Evolutionary conservation across 176 grass and related monocot species (phyloP), one percentile per base, ranked within the genome.

Genomic region (Saccharum officinarum): DNA sequence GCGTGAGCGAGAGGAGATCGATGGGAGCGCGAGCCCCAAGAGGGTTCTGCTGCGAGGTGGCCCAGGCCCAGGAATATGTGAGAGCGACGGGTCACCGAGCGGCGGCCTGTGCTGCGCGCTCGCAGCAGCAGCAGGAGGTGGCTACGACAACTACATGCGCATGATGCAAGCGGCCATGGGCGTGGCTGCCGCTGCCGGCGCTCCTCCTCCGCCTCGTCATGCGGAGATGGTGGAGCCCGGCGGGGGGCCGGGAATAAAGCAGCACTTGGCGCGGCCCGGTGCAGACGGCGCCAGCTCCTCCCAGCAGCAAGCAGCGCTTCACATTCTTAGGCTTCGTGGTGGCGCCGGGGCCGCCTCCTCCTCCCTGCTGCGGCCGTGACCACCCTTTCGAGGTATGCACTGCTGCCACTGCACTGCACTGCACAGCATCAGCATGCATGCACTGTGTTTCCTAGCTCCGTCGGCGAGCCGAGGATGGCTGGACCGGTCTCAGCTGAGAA

Each of bases 271-370:
- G 59, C 41, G 61, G 45, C 47, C 47, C 10, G 33, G 30, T 0
- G 46, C 86, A 12, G 34, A 18, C 13, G 28, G 45, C 28, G 28
- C 28, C 28, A 28, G 28, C 34, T 37, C 18, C 42, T 25, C 18
- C 44, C 50, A 30, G 74, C 11, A 30, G 57, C 22, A 25, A 62
- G 59, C 59, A 57, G 80, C 69, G 79, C 60, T 40, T 85, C 75
- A 55, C 50, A 40, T 87, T 90, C 75, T 74, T 79, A 54, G 88
- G 88, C 31, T 90, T 90, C 52, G 72, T 90, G 60, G 80, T 87
- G 46, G 22, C 73, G 23, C 60, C 81, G 33, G 66, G 34, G 42
- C 86, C 44, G 1, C 28, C 28, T 8, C 23, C 40, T 1, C 25
- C 49, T 52, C 49, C 49, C 75, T 17, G 50, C 80, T 2, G 66